Percentiles rank a stretch among this genome's conserved stretches.
Evolutionary conservation across 176 grass and related monocot species (phyloP).

Genomic region (Microstegium vimineum): DNA sequence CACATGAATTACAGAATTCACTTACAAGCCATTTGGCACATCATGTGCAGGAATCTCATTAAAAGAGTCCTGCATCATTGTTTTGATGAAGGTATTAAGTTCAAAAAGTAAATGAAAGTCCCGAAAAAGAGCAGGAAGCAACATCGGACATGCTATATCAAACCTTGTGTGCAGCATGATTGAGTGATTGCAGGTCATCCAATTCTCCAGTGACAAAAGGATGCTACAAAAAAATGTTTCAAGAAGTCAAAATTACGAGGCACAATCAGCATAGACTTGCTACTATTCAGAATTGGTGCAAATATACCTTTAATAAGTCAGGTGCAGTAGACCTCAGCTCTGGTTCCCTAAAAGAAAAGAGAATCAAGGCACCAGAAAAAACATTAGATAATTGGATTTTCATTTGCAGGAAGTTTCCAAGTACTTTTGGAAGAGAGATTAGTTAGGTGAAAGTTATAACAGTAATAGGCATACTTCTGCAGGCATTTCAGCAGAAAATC

Average conservation of each 20-base stretch:
- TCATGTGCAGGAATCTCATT: slow-evolving; percentile 40
- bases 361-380: slow-evolving; percentile 14
- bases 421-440: slow-evolving; percentile 23
- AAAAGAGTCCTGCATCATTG: slow-evolving; percentile 43
- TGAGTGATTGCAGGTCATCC: slow-evolving; percentile 34
- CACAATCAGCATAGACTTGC: neutral
- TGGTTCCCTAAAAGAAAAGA: slow-evolving; percentile 50
- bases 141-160: slow-evolving; percentile 16
- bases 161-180: slow-evolving; percentile 48
- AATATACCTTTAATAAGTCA: slow-evolving; percentile 66
- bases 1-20: slow-evolving; percentile 1
- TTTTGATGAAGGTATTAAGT: slow-evolving; percentile 17
- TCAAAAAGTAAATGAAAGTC: slow-evolving; percentile 25
- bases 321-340: slow-evolving; percentile 57
- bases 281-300: slow-evolving; percentile 18
- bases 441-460: neutral
- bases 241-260: slow-evolving; percentile 37
- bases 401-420: slow-evolving; percentile 20
- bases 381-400: slow-evolving; percentile 24
- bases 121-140: slow-evolving; percentile 1
- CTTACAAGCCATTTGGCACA: slow-evolving; percentile 51
- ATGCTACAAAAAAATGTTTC: slow-evolving; percentile 62
- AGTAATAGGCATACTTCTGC: slow-evolving; percentile 71
- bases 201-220: slow-evolving; percentile 86
- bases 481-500: slow-evolving; percentile 99